Evolutionary conservation across 345 rosid species (phyloP), one percentile per base, ranked within the genome.

Genomic region (Populus davidiana): DNA sequence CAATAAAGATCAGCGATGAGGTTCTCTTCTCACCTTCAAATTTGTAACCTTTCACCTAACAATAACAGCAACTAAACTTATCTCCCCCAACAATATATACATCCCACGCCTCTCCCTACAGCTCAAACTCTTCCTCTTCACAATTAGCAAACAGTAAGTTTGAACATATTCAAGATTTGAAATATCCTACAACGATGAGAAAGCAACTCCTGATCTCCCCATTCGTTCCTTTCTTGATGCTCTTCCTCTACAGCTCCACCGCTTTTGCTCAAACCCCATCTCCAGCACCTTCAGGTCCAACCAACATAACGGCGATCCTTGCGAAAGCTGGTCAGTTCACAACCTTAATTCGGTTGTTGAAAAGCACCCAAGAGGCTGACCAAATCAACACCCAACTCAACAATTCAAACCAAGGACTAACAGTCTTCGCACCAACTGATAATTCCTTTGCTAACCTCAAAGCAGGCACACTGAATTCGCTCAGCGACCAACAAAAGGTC

Each of bases 321-420:
- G 95, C 91, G 84, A 92, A 91, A 76, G 93, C 87, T 0, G 98
- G 98, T 38, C 98, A 94, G 56, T 94, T 82, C 87, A 86, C 91
- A 39, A 71, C 85, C 74, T 86, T 92, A 38, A 89, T 92, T 14
- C 82, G 89, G 83, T 85, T 94, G 16, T 81, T 94, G 52, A 86
- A 83, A 79, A 84, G 75, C 89, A 91, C 95, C 1, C 91, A 88
- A 75, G 96, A 86, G 41, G 86, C 87, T 12, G 81, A 87, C 79
- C 97, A 94, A 79, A 90, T 92, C 83, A 91, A 91, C 85, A 85
- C 93, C 18, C 92, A 88, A 75, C 87, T 94, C 78, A 90, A 86
- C 78, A 87, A 88, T 47, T 89, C 97, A 4, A 92, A 86, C 76
- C 89, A 91, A 77, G 98, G 93, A 41, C 69, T 91, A 18, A 94